phyloP scores from a whole-genome alignment of 2,329 filamentous ascomycete species.

The Fusarium zealandicum region DNA sequence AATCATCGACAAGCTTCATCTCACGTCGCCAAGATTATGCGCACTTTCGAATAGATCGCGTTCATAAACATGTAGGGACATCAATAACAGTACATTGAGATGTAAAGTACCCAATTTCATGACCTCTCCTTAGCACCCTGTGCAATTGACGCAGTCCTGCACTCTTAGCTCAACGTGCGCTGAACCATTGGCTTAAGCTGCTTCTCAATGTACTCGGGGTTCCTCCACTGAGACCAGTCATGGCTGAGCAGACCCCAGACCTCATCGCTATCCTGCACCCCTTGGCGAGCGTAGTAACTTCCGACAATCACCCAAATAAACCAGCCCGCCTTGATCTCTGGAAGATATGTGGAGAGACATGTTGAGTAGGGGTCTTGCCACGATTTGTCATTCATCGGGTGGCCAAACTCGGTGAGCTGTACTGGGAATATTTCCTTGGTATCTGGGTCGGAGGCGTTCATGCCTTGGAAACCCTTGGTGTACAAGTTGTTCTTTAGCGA shows the following conservation, averaged over 20 bases:
- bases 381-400: constrained; percentile 58
- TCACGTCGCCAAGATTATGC: too few relatives aligned
- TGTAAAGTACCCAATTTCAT: too few relatives aligned
- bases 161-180: not conserved
- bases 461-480: constrained; percentile 59
- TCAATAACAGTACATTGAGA: too few relatives aligned
- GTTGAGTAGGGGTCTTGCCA: constrained; percentile 55
- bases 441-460: constrained; percentile 49
- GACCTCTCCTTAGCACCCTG: too few relatives aligned
- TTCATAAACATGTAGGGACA: too few relatives aligned
- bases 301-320: constrained; percentile 65
- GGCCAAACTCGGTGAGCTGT: constrained; percentile 63
- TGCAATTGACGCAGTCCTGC: too few relatives aligned
- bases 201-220: constrained; percentile 50
- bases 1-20: too few relatives aligned
- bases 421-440: constrained; percentile 50
- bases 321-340: constrained; percentile 59
- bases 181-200: constrained; percentile 17
- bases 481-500: constrained; percentile 56
- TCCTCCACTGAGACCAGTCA: constrained; percentile 62
- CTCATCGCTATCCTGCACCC: constrained; percentile 63
- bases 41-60: too few relatives aligned
- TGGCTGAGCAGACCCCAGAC: constrained; percentile 62
- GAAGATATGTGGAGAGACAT: constrained; percentile 59
- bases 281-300: constrained; percentile 63